Base-by-base conservation (phyloP, 352 stramenopile genomes). In the Aphanomyces euteiches region DNA sequence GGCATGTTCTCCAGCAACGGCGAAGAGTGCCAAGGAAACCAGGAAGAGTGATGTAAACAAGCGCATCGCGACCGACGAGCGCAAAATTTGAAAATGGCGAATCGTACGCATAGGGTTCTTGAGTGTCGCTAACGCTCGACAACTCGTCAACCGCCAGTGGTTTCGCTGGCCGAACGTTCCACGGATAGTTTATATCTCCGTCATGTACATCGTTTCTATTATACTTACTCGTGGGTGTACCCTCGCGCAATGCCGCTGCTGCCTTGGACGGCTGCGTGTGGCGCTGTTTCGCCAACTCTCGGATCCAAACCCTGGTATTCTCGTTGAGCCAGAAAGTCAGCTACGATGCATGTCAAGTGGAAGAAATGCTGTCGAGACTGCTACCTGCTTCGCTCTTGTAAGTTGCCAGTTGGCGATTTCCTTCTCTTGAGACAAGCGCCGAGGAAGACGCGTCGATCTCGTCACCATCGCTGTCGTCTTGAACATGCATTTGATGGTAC, bases 301-400 rank as follows among this genome's bases (percentile, higher is more conserved):
- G 85, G 82, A n/a, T 96, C 88, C 21, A 96, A 70, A 5, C 88
- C 89, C 39, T 77, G 78, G 53, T 95, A 96, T 67, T 93, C 87
- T 54, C 84, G 77, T 19, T 75, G 79, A 13, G 79, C 77, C 34
- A 95, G 56, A 67, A 88, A 93, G 67, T 93, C 85, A 34, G 69
- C 89, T 54, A 45, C 57, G 57, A 37, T 53, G 8, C 47, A 15
- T 53, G 8, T 10, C 39, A 10, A 54, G 1, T 19, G 7, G 50
- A 66, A 15, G 50, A 7, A 36, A 47, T 37, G 57, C 57, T 10
- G 56, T 37, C 1, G 21, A 36, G 7, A 58, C 19, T 13, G 17
- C 8, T 58, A 58, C 50, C 50, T 36, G 84, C 84, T 74, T 92
- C 85, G 48, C 83, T 93, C 12, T 74, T 78, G 71, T 90, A 93